These are phyloP conservation scores for Fusarium tjaetaba DNA, from an alignment of 2,329 filamentous ascomycete species.

Conservation along the genomic window DNA sequence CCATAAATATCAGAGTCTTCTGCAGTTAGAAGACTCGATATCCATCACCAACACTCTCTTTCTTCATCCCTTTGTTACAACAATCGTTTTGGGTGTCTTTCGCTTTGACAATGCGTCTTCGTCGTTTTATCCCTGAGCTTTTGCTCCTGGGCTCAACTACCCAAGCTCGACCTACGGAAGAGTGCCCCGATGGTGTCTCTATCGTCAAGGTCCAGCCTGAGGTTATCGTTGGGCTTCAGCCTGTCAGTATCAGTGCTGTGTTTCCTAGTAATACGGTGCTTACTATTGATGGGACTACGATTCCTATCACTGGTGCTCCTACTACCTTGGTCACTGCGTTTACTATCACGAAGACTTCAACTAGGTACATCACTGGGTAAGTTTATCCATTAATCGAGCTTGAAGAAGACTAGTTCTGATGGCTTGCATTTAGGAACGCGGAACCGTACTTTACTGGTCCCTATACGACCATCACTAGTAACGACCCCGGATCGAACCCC, in stretches of 20 bases:
- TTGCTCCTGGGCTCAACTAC: not conserved
- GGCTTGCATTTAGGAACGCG: not conserved
- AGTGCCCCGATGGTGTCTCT: not conserved
- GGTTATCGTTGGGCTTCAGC: not conserved
- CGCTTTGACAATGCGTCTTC: not conserved
- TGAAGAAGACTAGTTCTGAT: too few relatives aligned
- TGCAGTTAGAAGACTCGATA: not conserved
- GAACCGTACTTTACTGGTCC: not conserved
- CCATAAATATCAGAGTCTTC: constrained; percentile 9
- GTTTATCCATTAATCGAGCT: accelerated
- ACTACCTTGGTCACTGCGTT: constrained; percentile 1
- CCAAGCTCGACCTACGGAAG: not conserved
- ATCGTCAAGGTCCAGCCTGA: constrained; percentile 2
- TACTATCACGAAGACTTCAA: not conserved
- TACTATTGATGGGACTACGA: not conserved
- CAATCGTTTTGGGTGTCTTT: not conserved
- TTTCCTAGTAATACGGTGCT: not conserved
- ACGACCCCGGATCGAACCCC: not conserved
- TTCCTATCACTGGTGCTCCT: not conserved
- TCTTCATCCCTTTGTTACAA: too few relatives aligned
- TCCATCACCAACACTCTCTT: not conserved
- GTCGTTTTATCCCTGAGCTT: not conserved
- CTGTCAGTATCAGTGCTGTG: not conserved
- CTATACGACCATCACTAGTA: not conserved
- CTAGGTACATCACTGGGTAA: not conserved